Conservation (phyloP, 306 rosid species). For the Castanopsis chinensis region DNA sequence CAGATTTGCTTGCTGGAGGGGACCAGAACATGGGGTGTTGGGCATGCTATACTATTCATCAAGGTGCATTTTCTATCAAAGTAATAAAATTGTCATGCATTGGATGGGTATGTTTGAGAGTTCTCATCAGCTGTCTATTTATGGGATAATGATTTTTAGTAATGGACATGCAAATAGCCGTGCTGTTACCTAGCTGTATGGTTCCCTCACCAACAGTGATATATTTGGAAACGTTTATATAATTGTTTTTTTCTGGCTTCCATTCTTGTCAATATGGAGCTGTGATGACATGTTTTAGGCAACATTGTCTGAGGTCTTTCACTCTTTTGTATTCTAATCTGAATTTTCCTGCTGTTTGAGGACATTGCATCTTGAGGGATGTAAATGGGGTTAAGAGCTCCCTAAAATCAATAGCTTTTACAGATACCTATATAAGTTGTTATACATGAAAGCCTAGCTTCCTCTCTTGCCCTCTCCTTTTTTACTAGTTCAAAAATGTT, state of each 20-base stretch:
- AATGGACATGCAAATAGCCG: neutral
- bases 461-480: too few species aligned
- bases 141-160: neutral
- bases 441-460: too few species aligned
- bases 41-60: conserved; percentile 27
- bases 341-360: neutral
- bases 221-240: neutral
- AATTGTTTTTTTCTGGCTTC: neutral
- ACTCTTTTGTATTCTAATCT: neutral
- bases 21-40: conserved; percentile 10
- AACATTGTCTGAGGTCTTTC: neutral
- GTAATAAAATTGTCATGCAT: neutral
- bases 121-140: neutral
- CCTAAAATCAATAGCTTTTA: neutral
- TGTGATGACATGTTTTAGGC: neutral
- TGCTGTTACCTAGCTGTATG: neutral
- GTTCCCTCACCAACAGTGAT: neutral
- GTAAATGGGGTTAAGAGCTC: neutral
- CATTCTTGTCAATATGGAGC: neutral
- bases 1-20: neutral
- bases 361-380: neutral
- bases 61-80: conserved; percentile 27
- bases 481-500: too few species aligned
- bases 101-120: conserved; percentile 7
- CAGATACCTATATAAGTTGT: neutral